Percentiles rank a stretch among this genome's conserved stretches.
phyloP scores from a whole-genome alignment of 441 rosid genomes.

The Erodium texanum region DNA sequence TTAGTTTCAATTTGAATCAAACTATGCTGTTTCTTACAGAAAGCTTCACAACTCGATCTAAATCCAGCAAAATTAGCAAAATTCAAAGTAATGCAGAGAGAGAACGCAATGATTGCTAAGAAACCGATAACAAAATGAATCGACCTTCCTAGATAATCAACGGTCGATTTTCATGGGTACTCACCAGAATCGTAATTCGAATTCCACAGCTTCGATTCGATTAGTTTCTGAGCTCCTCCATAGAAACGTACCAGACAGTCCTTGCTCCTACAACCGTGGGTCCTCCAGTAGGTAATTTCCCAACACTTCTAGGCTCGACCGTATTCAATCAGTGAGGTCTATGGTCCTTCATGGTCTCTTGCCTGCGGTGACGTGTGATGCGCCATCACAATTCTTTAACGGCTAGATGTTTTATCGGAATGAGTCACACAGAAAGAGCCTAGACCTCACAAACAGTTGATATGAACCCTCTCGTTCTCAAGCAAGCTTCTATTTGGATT shows the following conservation, averaged over 20 bases:
- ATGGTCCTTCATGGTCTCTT: neutral
- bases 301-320: neutral
- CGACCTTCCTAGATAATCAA: neutral
- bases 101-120: neutral
- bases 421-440: neutral
- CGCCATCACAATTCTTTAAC: neutral
- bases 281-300: neutral
- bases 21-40: neutral
- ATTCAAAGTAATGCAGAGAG: neutral
- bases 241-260: neutral
- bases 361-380: neutral
- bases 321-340: neutral
- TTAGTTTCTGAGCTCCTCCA: neutral
- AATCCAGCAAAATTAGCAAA: neutral
- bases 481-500: no score
- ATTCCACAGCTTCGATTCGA: constrained; percentile 4
- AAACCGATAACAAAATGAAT: neutral
- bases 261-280: neutral
- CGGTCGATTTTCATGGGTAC: constrained; percentile 1
- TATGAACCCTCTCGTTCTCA: neutral
- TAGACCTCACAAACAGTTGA: neutral
- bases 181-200: constrained; percentile 2
- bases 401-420: neutral
- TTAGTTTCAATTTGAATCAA: neutral
- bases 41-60: neutral